A percentile compares a stretch with the other conserved stretches of the same genome.
phyloP scores from a whole-genome alignment of 1,284 basidiomycete species.

The Cystobasidium slooffiae region DNA sequence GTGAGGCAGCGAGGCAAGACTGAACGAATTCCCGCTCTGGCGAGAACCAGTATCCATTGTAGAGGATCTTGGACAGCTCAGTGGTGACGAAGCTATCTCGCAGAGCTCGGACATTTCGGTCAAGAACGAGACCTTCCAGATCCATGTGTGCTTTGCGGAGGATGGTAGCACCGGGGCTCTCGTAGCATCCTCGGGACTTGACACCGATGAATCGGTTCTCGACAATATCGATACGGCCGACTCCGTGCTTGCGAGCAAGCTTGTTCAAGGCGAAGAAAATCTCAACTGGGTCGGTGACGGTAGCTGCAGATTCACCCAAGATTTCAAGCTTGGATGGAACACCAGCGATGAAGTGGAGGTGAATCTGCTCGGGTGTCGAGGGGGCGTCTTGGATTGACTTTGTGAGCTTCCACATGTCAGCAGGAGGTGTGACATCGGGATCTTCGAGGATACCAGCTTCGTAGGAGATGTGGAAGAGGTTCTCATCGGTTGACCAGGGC shows the following conservation, averaged over 20 bases:
- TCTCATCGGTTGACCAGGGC: conserved; percentile 99
- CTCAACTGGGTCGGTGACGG: conserved; percentile 86
- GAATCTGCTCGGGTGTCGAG: conserved; percentile 74
- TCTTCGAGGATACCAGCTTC: conserved; percentile 99
- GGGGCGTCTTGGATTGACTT: conserved; percentile 82
- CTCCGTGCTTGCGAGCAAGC: conserved; percentile 90
- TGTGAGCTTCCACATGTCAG: conserved; percentile 99
- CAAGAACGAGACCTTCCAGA: conserved; percentile 93
- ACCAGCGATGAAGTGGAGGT: conserved; percentile 83
- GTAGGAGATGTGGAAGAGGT: conserved; percentile 99
- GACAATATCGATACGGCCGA: conserved; percentile 97
- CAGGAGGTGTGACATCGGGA: conserved; percentile 89
- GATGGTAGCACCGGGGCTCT: conserved; percentile 94
- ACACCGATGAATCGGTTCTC: conserved; percentile 99
- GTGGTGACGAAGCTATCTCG: conserved; percentile 94
- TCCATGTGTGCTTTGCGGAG: conserved; percentile 94
- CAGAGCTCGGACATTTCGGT: conserved; percentile 92
- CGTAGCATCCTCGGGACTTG: conserved; percentile 98
- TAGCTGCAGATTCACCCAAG: conserved; percentile 30
- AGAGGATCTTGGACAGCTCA: conserved; percentile 86
- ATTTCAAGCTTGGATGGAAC: conserved; percentile 80
- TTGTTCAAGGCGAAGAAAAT: conserved; percentile 92
- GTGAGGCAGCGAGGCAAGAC: conserved; percentile 84
- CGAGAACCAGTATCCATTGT: conserved; percentile 89
- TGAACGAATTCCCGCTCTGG: conserved; percentile 96